A percentile compares a stretch with the other conserved stretches of the same genome.
phyloP scores from a whole-genome alignment of 2,329 filamentous ascomycete species.

The Pestalotiopsis sp. region DNA sequence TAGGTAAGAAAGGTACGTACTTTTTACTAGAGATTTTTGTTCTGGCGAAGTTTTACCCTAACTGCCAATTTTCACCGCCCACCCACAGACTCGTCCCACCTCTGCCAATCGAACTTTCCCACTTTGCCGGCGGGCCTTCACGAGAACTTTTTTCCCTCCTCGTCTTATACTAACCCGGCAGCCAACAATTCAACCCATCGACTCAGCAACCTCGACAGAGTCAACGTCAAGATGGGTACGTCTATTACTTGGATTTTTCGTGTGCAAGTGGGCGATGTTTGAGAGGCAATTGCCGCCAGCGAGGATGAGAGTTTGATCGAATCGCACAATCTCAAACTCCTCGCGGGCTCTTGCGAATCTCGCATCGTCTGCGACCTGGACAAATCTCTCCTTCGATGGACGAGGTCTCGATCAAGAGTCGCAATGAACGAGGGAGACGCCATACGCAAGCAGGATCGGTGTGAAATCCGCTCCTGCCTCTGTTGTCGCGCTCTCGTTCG shows the following conservation, averaged over 20 bases:
- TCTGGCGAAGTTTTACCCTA: conserved; percentile 38
- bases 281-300: conserved; percentile 15
- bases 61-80: conserved; percentile 49
- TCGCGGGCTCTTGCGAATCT: conserved; percentile 5
- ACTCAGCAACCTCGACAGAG: conserved; percentile 36
- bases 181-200: conserved; percentile 38
- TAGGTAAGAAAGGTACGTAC: no score
- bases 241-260: conserved; percentile 46
- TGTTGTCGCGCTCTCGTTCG: neutral
- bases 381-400: conserved; percentile 18
- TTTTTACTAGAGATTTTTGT: conserved; percentile 11
- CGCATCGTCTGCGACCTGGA: conserved; percentile 14
- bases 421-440: neutral
- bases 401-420: conserved; percentile 5
- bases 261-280: conserved; percentile 36
- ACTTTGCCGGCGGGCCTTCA: conserved; percentile 9
- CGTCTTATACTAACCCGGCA: neutral
- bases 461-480: neutral
- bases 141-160: conserved; percentile 11
- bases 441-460: neutral
- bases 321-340: neutral
- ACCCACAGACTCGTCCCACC: conserved; percentile 33
- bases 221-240: conserved; percentile 65
- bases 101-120: conserved; percentile 18
- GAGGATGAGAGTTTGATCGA: neutral